Evolutionary conservation across 805 yeast genomes (phyloP).

Genomic region (Kuraishia hungarica): DNA sequence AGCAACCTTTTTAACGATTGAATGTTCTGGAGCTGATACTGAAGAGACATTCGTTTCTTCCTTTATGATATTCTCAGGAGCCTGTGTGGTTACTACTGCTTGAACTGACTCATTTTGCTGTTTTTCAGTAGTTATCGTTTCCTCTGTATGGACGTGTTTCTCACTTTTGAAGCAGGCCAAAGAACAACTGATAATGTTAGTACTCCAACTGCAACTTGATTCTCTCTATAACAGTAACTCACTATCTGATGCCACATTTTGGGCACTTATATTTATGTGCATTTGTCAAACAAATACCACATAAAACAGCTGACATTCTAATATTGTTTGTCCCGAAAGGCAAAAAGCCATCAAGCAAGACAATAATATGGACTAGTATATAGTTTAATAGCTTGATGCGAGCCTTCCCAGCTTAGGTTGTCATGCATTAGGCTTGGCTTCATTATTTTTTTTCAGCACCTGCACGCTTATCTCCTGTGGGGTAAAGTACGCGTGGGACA

Average conservation of each 20-base stretch:
- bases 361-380: too few relatives aligned
- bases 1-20: slow-evolving; percentile 21
- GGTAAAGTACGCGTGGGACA: background rate
- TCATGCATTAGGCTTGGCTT: too few relatives aligned
- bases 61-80: background rate
- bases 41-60: slow-evolving; percentile 1
- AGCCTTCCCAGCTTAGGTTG: too few relatives aligned
- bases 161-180: slow-evolving; percentile 49
- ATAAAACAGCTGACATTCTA: slow-evolving; percentile 7
- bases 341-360: background rate
- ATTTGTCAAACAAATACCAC: slow-evolving; percentile 24
- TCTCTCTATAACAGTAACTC: slow-evolving; percentile 6
- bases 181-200: slow-evolving; percentile 36
- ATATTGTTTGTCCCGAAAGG: too few relatives aligned
- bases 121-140: slow-evolving; percentile 5
- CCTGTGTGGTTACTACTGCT: too few relatives aligned
- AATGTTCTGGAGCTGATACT: slow-evolving; percentile 9
- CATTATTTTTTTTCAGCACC: background rate
- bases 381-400: too few relatives aligned
- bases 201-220: background rate
- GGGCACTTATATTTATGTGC: slow-evolving; percentile 40
- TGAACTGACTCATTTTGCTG: background rate
- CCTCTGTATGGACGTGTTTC: slow-evolving; percentile 22
- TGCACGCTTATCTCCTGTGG: background rate
- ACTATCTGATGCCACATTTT: slow-evolving; percentile 32